phyloP scores from a whole-genome alignment of 495 filamentous ascomycete species.

The Xylaria telfairii region DNA sequence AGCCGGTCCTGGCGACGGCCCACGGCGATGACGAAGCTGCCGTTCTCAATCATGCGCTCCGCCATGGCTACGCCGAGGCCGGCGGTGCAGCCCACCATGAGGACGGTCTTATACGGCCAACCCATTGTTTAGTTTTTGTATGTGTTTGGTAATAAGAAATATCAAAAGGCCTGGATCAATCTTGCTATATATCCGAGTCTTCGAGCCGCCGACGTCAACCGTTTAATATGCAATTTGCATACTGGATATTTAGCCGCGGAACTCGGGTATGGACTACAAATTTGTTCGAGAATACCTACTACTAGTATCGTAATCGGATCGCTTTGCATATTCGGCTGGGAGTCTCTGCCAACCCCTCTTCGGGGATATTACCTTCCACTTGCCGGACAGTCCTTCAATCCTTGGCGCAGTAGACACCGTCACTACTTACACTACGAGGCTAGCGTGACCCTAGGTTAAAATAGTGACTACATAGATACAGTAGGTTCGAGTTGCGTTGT shows the following conservation, averaged over 20 bases:
- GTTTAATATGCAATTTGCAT: background rate
- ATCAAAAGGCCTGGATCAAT: background rate
- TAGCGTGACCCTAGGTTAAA: background rate
- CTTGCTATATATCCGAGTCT: background rate
- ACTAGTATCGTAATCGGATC: background rate
- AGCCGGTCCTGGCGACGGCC: constrained; percentile 72
- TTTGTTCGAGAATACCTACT: background rate
- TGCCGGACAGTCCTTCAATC: background rate
- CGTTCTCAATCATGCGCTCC: constrained; percentile 65
- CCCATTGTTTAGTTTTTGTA: constrained; percentile 46
- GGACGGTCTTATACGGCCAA: constrained; percentile 71
- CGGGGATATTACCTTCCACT: background rate
- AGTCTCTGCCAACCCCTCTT: background rate
- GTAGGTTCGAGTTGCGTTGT: background rate
- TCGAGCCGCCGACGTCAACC: background rate
- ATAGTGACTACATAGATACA: background rate
- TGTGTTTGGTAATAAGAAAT: background rate
- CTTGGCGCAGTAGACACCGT: background rate
- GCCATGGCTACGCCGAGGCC: constrained; percentile 74
- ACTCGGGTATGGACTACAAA: background rate
- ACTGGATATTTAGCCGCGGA: background rate
- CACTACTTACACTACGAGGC: background rate
- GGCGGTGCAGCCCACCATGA: constrained; percentile 73
- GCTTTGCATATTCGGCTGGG: background rate
- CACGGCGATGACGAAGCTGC: constrained; percentile 64